Evolutionary conservation across 2,329 filamentous ascomycete species (phyloP).

Genomic region (Diaporthe batatas): DNA sequence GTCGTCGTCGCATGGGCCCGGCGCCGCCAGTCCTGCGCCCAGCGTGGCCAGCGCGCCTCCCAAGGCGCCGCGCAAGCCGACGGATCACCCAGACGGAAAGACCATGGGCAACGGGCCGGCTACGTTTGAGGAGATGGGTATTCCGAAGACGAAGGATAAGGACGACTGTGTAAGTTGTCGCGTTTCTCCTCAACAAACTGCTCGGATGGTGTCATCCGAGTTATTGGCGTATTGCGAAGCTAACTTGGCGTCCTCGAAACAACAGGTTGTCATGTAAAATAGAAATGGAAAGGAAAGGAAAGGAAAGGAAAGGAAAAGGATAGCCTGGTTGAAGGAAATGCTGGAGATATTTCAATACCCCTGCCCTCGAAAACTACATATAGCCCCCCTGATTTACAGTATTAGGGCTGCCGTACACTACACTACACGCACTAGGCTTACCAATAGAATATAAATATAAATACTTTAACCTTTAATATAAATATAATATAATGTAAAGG

Average conservation of each 20-base stretch:
- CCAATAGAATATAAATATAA: too few relatives aligned
- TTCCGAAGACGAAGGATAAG: constrained; percentile 86
- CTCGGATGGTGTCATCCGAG: not conserved
- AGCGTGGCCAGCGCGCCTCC: constrained; percentile 36
- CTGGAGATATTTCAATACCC: not conserved
- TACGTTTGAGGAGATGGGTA: constrained; percentile 98
- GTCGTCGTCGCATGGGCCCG: constrained; percentile 28
- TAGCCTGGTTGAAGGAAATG: not conserved
- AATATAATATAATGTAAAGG: too few relatives aligned
- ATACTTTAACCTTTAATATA: too few relatives aligned
- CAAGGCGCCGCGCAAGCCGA: constrained; percentile 45
- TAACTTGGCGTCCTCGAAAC: not conserved
- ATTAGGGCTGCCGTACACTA: too few relatives aligned
- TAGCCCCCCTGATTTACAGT: too few relatives aligned
- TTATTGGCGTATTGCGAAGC: not conserved
- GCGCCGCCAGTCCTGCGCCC: constrained; percentile 37
- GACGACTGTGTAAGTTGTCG: constrained; percentile 83
- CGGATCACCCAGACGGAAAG: constrained; percentile 53
- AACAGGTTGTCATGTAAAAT: constrained; percentile 19
- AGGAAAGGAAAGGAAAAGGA: not conserved
- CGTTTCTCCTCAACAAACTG: not conserved
- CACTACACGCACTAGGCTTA: too few relatives aligned
- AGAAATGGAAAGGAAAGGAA: not conserved
- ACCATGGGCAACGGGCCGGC: constrained; percentile 82
- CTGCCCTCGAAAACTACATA: not conserved